These are phyloP conservation scores for Pseudogymnoascus sp. DNA, from an alignment of 2,329 filamentous ascomycete genomes.

Conservation along the genomic window DNA sequence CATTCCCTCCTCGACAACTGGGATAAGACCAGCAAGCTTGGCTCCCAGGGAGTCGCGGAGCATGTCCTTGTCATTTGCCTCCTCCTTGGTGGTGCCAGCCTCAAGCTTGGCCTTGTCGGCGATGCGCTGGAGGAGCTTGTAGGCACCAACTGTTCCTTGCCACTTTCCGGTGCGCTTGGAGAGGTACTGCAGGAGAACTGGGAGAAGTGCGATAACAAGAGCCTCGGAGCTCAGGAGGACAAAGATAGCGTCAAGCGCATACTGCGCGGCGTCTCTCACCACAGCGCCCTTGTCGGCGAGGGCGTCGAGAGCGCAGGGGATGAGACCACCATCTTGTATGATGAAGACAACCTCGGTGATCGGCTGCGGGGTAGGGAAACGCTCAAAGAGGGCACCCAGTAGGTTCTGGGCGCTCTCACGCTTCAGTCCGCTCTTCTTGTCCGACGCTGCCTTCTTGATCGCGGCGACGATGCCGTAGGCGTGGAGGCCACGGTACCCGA, in stretches of 20 bases:
- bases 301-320: constrained; percentile 69
- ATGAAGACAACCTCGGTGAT: constrained; percentile 75
- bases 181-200: constrained; percentile 66
- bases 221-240: constrained; percentile 70
- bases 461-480: constrained; percentile 54
- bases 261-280: constrained; percentile 85
- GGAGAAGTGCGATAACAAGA: constrained; percentile 73
- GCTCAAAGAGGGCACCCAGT: constrained; percentile 86
- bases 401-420: constrained; percentile 93
- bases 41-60: constrained; percentile 85
- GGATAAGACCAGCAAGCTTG: constrained; percentile 78
- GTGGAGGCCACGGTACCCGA: constrained; percentile 53
- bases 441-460: constrained; percentile 68
- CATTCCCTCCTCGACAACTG: constrained; percentile 86
- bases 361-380: constrained; percentile 68
- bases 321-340: constrained; percentile 66
- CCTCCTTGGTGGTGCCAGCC: constrained; percentile 67
- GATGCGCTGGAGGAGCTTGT: constrained; percentile 81
- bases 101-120: constrained; percentile 88
- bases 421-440: constrained; percentile 85
- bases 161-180: constrained; percentile 84
- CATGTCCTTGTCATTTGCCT: constrained; percentile 80
- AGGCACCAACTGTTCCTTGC: constrained; percentile 88
- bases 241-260: constrained; percentile 86
- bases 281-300: constrained; percentile 84